Evolutionary conservation across 257 asterid species (phyloP), one percentile per base, ranked within the genome.

Genomic region (Nicotiana otophora): DNA sequence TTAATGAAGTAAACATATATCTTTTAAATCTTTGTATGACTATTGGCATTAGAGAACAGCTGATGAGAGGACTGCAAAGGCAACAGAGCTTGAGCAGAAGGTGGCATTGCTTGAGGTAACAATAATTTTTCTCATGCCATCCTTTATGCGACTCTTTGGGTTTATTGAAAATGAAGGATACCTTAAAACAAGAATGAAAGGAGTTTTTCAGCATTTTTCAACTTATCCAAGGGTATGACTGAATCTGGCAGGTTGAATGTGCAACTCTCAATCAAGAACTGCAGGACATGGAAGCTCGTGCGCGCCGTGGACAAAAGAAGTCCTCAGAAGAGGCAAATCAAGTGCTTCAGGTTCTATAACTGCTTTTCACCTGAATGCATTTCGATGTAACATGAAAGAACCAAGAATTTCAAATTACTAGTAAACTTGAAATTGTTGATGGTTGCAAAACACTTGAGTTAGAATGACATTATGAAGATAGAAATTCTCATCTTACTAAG

Each of bases 71-170:
- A 92, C 97, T 83, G 87, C 96, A 69, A 97, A 92, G 90, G 95
- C 97, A 80, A 89, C 96, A 64, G 99, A 97, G 58, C 97, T 97
- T 90, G 99, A 97, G 93, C 99, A 95, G 89, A 97, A 95, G 89
- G 93, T 92, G 77, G 98, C 94, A 83, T 90, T 93, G 91, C 98
- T 97, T 79, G 99, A 97, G 98, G 99, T 97, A 90, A 28, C 2
- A 75, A 51, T 51, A 51, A 14, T 28, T 51, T 11, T 23, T 75
- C 53, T 55, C 42, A 48, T 51, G 63, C 14, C 63, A 86, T 85
- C 26, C 80, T 26, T 75, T 75, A 26, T 51, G 46, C 16, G 62
- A 19, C 69, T 70, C 53, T 48, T 84, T 84, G 80, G 63, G 62
- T 48, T 74, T 23, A 48, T 75, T 75, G 62, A 62, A 51, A 48